phyloP scores from a whole-genome alignment of 2,329 filamentous ascomycete genomes.

The Alternaria sp. region DNA sequence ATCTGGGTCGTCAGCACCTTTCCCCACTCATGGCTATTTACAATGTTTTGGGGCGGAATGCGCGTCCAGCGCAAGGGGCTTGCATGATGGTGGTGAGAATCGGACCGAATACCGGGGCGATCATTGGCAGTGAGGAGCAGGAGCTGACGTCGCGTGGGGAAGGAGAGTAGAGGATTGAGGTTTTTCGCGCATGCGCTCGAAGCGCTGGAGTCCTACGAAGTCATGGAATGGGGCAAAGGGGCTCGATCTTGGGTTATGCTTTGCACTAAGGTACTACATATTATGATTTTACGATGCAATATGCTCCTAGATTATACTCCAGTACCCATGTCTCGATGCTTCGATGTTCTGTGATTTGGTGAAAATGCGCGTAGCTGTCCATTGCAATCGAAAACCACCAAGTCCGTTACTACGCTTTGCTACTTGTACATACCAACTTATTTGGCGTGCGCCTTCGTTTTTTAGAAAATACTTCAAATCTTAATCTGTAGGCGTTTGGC shows the following conservation, averaged over 20 bases:
- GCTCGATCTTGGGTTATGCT: not conserved
- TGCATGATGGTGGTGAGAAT: conserved; percentile 8
- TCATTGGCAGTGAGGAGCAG: conserved; percentile 1
- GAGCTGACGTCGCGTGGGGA: conserved; percentile 1
- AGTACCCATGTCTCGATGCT: not conserved
- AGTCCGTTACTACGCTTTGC: not conserved
- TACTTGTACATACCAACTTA: not conserved
- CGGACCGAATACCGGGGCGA: not conserved
- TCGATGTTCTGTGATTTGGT: not conserved
- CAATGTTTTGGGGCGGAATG: not conserved
- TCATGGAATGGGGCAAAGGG: not conserved
- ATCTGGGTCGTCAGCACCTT: not conserved
- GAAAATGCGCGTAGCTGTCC: not conserved
- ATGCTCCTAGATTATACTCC: not conserved
- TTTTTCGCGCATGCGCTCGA: conserved; percentile 3
- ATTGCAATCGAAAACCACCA: not conserved
- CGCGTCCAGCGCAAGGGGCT: not conserved
- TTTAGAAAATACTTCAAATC: too few relatives aligned
- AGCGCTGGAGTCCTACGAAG: not conserved
- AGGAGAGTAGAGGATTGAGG: not conserved
- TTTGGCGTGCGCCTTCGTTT: not conserved
- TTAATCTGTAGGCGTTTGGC: not conserved
- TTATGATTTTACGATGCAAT: not conserved
- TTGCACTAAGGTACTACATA: not conserved
- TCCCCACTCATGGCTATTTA: conserved; percentile 1